phyloP scores from a whole-genome alignment of 1,284 basidiomycete genomes.

The Trametes sp. region DNA sequence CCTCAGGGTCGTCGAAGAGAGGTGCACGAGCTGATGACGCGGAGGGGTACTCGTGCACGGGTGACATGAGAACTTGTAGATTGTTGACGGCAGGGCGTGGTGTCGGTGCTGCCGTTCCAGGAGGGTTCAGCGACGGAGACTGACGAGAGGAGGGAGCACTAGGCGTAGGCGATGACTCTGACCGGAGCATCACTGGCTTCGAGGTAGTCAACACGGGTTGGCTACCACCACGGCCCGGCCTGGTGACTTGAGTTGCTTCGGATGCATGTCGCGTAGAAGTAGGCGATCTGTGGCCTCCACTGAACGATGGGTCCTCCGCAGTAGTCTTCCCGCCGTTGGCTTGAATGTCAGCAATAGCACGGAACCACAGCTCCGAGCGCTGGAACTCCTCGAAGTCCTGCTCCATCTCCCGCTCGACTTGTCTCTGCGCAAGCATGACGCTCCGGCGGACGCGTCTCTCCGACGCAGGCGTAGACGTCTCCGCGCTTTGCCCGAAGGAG shows the following conservation, averaged over 20 bases:
- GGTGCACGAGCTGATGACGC: slow-evolving; percentile 67
- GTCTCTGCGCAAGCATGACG: slow-evolving; percentile 85
- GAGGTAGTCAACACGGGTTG: slow-evolving; percentile 18
- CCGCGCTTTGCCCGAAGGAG: slow-evolving; percentile 65
- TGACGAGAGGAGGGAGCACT: slow-evolving; percentile 43
- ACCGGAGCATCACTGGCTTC: slow-evolving; percentile 36
- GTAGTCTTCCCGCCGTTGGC: slow-evolving; percentile 30
- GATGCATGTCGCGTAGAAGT: slow-evolving; percentile 23
- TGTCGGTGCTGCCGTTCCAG: slow-evolving; percentile 29
- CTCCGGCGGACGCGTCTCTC: slow-evolving; percentile 75
- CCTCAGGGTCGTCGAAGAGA: slow-evolving; percentile 81
- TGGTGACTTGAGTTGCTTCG: slow-evolving; percentile 14
- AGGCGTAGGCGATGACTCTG: slow-evolving; percentile 50
- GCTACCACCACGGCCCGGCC: slow-evolving; percentile 13
- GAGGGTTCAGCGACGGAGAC: slow-evolving; percentile 10
- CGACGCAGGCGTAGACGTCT: slow-evolving; percentile 52
- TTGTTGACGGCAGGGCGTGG: slow-evolving; percentile 57
- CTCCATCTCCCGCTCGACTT: slow-evolving; percentile 89
- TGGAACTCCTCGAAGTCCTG: slow-evolving; percentile 92
- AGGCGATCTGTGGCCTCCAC: slow-evolving; percentile 22
- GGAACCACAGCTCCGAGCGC: slow-evolving; percentile 89
- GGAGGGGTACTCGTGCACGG: slow-evolving; percentile 54
- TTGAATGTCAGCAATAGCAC: slow-evolving; percentile 81
- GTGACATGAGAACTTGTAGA: slow-evolving; percentile 82
- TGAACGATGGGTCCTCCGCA: slow-evolving; percentile 18